These are phyloP conservation scores for Tulasnella sp. DNA, from an alignment of 768 basidiomycete species.

Conservation along the genomic window DNA sequence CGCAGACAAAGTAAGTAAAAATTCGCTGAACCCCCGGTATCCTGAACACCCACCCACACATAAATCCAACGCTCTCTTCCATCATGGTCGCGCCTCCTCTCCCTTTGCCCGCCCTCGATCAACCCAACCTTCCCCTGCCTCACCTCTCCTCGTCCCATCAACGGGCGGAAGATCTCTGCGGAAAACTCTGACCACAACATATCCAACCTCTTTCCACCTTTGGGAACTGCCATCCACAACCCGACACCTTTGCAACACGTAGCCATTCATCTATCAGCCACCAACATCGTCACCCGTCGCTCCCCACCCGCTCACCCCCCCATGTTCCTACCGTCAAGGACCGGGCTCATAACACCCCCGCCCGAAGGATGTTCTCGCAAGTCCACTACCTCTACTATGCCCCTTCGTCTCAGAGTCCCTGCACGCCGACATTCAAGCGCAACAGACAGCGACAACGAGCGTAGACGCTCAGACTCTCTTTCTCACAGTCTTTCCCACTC, in stretches of 20 bases:
- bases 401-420: constrained; percentile 1
- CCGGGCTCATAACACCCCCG: constrained; percentile 23
- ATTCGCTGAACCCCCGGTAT: constrained; percentile 9
- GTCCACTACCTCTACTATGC: background rate
- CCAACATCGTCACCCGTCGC: background rate
- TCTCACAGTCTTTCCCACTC: background rate
- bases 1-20: constrained; percentile 15
- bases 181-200: constrained; percentile 12
- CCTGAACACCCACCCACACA: constrained; percentile 13
- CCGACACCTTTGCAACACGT: constrained; percentile 10
- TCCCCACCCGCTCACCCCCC: background rate
- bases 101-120: constrained; percentile 4
- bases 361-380: constrained; percentile 5
- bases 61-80: constrained; percentile 16
- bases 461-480: background rate
- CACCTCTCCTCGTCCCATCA: background rate
- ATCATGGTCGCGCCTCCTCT: constrained; percentile 1
- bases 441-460: background rate
- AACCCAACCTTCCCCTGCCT: background rate
- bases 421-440: background rate
- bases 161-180: constrained; percentile 5
- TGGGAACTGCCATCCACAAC: constrained; percentile 7
- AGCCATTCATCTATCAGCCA: constrained; percentile 7
- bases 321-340: background rate
- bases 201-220: constrained; percentile 7